Conservation (phyloP, 345 rosid genomes). For the Eutrema yunnanense region DNA sequence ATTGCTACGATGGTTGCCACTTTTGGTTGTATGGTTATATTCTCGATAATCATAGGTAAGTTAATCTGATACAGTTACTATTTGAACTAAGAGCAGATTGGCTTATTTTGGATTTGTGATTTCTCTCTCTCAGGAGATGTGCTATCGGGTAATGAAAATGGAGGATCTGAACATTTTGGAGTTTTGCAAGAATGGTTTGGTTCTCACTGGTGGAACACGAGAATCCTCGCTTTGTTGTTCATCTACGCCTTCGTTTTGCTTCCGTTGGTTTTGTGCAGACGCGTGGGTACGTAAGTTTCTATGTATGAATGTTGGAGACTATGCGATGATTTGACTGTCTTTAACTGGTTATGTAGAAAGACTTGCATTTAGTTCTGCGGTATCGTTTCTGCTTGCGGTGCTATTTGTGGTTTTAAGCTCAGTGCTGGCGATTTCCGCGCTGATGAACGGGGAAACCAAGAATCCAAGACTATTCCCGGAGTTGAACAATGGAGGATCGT, state of each 20-base stretch:
- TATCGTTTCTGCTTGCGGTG: slow-evolving; percentile 47
- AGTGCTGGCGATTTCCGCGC: slow-evolving; percentile 50
- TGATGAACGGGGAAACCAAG: slow-evolving; percentile 54
- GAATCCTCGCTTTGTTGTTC: slow-evolving; percentile 52
- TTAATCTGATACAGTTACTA: neutral
- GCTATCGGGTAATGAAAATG: slow-evolving; percentile 53
- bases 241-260: slow-evolving; percentile 50
- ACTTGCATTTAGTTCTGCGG: slow-evolving; percentile 22
- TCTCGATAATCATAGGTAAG: slow-evolving; percentile 69
- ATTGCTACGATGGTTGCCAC: slow-evolving; percentile 63
- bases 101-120: neutral
- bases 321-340: neutral
- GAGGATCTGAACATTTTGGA: slow-evolving; percentile 61
- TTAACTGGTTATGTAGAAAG: slow-evolving; percentile 6
- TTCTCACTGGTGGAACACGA: slow-evolving; percentile 73
- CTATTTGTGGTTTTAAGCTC: slow-evolving; percentile 68
- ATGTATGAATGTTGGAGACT: neutral
- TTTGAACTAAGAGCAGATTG: neutral
- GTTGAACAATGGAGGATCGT: slow-evolving; percentile 42
- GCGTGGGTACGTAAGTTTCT: slow-evolving; percentile 48
- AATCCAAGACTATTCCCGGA: slow-evolving; percentile 58
- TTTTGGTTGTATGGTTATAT: slow-evolving; percentile 69
- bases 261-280: slow-evolving; percentile 60
- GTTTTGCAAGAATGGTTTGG: slow-evolving; percentile 92
- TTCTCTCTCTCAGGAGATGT: slow-evolving; percentile 61